These are phyloP conservation scores for Hygrophorus russula DNA, from an alignment of 768 basidiomycete genomes.

Conservation along the genomic window DNA sequence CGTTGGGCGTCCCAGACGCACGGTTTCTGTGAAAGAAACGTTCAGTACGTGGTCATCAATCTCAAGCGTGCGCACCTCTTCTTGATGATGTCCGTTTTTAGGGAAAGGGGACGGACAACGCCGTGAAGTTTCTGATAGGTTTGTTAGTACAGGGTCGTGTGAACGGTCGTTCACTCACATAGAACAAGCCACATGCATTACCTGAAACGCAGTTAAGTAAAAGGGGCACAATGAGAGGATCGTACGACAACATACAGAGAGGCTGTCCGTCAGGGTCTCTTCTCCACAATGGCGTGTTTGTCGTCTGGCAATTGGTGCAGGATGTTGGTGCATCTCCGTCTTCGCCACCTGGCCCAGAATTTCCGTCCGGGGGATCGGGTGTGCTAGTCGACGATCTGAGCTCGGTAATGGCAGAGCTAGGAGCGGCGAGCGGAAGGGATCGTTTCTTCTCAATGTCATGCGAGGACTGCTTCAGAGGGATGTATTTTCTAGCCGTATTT, in stretches of 20 bases:
- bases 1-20: slow-evolving; percentile 64
- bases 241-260: slow-evolving; percentile 46
- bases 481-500: slow-evolving; percentile 38
- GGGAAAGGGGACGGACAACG: slow-evolving; percentile 84
- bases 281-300: slow-evolving; percentile 90
- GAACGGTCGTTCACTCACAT: slow-evolving; percentile 39
- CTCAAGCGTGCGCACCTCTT: slow-evolving; percentile 47
- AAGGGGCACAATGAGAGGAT: slow-evolving; percentile 5
- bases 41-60: slow-evolving; percentile 4
- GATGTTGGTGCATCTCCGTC: slow-evolving; percentile 70
- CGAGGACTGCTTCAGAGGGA: slow-evolving; percentile 49
- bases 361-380: slow-evolving; percentile 40
- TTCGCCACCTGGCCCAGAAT: slow-evolving; percentile 30
- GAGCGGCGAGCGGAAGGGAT: slow-evolving; percentile 17
- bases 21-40: slow-evolving; percentile 45
- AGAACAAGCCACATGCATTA: slow-evolving; percentile 90
- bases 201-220: slow-evolving; percentile 28
- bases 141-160: slow-evolving; percentile 4
- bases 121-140: slow-evolving; percentile 85
- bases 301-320: slow-evolving; percentile 93
- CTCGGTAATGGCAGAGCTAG: slow-evolving; percentile 22
- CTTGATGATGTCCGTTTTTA: slow-evolving; percentile 98
- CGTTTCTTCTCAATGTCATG: slow-evolving; percentile 48
- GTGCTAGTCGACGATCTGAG: slow-evolving; percentile 54
- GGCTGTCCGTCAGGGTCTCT: slow-evolving; percentile 90